phyloP scores from a whole-genome alignment of 257 asterid species.

The Nicotiana paniculata region DNA sequence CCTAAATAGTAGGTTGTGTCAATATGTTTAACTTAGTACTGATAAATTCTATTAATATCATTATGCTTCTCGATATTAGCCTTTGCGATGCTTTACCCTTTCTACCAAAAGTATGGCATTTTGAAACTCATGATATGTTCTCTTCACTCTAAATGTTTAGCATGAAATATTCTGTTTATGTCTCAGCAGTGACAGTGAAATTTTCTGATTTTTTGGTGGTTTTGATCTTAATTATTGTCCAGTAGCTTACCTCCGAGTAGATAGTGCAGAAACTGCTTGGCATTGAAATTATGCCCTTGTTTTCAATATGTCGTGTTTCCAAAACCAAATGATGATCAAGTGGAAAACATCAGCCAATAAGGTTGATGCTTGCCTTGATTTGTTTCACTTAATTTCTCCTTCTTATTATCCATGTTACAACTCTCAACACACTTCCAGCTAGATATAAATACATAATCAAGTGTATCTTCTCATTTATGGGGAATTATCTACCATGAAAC shows the following conservation, averaged over 20 bases:
- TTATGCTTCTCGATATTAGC: neutral
- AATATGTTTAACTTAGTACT: neutral
- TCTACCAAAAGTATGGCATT: neutral
- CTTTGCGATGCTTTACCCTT: neutral
- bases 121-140: neutral
- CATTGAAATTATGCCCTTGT: neutral
- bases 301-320: too few species aligned
- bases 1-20: neutral
- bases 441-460: slow-evolving; percentile 32
- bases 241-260: neutral
- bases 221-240: neutral
- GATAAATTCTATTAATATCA: neutral
- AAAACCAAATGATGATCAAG: neutral
- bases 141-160: neutral
- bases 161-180: neutral
- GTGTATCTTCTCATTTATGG: slow-evolving; percentile 19
- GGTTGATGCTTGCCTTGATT: neutral
- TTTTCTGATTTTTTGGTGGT: neutral
- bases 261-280: neutral
- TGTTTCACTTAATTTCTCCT: slow-evolving; percentile 28
- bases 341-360: neutral
- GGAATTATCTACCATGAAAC: slow-evolving; percentile 23
- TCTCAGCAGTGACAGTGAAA: neutral
- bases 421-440: slow-evolving; percentile 43
- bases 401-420: slow-evolving; percentile 53